These are phyloP conservation scores for Phialocephala subalpina DNA, from an alignment of 2,329 filamentous ascomycete genomes.

Conservation along the genomic window DNA sequence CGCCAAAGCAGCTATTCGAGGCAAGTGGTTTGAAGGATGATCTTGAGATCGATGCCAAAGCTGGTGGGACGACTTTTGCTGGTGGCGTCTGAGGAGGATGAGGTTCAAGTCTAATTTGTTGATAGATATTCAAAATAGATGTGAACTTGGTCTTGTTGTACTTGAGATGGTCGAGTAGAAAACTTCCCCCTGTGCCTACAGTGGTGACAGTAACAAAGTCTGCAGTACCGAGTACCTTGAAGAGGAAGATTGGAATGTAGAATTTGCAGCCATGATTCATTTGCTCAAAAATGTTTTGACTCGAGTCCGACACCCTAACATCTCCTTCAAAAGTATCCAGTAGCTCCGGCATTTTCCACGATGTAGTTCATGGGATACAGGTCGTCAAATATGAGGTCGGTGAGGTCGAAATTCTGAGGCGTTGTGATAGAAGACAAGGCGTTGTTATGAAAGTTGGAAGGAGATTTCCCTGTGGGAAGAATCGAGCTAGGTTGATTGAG, in stretches of 20 bases:
- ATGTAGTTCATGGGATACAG: conserved; percentile 23
- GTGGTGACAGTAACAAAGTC: no score
- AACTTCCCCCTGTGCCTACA: neutral
- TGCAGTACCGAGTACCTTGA: no score
- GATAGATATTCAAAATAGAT: neutral
- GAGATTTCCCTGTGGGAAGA: neutral
- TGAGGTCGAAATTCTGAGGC: conserved; percentile 12
- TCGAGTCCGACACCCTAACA: no score
- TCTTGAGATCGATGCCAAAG: conserved; percentile 43
- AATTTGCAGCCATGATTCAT: no score
- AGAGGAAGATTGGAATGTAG: neutral
- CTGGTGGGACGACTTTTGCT: conserved; percentile 29
- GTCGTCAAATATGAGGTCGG: conserved; percentile 19
- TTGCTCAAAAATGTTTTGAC: no score
- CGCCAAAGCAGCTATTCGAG: conserved; percentile 11
- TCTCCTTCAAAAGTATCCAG: no score
- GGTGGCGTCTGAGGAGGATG: conserved; percentile 26
- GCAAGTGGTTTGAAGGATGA: conserved; percentile 11
- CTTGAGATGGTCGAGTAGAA: neutral
- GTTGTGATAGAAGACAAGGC: neutral
- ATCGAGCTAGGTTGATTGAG: neutral
- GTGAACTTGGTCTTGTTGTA: neutral
- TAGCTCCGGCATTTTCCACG: neutral
- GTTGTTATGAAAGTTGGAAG: neutral
- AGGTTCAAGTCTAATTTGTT: neutral